phyloP scores from a whole-genome alignment of 1,139 yeast species.

The Candida sanyaensis region DNA sequence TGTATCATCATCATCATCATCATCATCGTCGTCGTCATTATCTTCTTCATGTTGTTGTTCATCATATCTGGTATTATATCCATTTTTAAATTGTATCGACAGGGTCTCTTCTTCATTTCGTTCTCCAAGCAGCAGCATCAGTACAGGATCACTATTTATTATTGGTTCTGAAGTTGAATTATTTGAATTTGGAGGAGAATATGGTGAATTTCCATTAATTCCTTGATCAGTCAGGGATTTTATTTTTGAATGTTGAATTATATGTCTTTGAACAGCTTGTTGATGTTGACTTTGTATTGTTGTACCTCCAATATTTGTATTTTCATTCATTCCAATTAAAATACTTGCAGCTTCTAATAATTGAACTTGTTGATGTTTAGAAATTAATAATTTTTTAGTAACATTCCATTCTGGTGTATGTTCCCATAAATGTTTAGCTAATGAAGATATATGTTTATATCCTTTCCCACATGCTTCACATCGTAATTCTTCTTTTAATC shows the following conservation, averaged over 20 bases:
- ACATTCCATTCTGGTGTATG: slow-evolving; percentile 94
- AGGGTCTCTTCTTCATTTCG: not conserved
- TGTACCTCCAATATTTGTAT: not conserved
- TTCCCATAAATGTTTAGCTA: slow-evolving; percentile 73
- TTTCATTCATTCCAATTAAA: slow-evolving; percentile 76
- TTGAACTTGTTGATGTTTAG: slow-evolving; percentile 93
- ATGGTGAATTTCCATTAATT: slow-evolving; percentile 2
- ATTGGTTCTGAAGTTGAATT: not conserved
- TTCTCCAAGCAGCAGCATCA: not conserved
- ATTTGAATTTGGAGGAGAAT: slow-evolving; percentile 10
- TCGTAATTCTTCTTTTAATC: slow-evolving; percentile 77
- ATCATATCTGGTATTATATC: not conserved
- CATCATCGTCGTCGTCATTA: not conserved
- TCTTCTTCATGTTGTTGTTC: not conserved
- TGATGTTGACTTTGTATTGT: not conserved
- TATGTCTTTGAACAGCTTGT: slow-evolving; percentile 1
- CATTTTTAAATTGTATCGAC: not conserved
- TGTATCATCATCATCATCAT: slow-evolving; percentile 1
- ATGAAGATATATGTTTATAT: slow-evolving; percentile 79
- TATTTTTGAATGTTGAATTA: not conserved
- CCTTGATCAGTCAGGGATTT: not conserved
- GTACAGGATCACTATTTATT: not conserved
- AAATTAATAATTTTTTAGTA: slow-evolving; percentile 73
- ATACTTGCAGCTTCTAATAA: slow-evolving; percentile 86
- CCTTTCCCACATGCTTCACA: slow-evolving; percentile 93